These are phyloP conservation scores for Closterium sp. DNA, from an alignment of 139 green algal species.

Conservation along the genomic window DNA sequence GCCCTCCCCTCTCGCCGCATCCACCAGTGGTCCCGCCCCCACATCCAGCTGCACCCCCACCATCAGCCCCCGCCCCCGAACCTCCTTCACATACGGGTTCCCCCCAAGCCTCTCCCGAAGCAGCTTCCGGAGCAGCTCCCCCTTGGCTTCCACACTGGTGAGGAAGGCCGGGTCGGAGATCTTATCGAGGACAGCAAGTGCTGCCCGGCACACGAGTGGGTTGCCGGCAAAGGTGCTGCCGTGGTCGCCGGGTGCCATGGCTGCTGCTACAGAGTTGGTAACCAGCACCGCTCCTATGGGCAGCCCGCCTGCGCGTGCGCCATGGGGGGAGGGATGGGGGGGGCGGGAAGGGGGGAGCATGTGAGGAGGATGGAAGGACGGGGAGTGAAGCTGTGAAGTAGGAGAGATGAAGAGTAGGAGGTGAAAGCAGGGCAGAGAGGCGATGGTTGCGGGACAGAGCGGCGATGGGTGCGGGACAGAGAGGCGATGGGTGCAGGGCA, in stretches of 20 bases:
- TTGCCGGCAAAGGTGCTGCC: constrained; percentile 97
- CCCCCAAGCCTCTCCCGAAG: constrained; percentile 66
- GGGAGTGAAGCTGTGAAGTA: not conserved
- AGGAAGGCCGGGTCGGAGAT: constrained; percentile 79
- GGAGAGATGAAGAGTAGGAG: not conserved
- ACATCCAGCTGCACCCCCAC: constrained; percentile 89
- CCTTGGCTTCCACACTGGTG: constrained; percentile 69
- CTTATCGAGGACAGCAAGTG: constrained; percentile 53
- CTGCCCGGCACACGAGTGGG: constrained; percentile 82
- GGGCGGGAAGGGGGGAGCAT: not conserved
- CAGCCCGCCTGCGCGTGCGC: constrained; percentile 63
- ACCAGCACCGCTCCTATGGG: constrained; percentile 94
- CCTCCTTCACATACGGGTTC: constrained; percentile 84
- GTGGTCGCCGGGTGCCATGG: constrained; percentile 92
- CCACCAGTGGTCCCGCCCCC: constrained; percentile 71
- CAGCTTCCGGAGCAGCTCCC: constrained; percentile 70
- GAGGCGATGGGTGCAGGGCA: not conserved
- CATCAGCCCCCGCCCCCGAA: constrained; percentile 87
- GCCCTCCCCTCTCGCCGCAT: constrained; percentile 69
- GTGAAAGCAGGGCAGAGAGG: not conserved
- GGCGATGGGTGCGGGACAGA: too few relatives aligned
- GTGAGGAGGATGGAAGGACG: not conserved
- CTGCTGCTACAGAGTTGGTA: constrained; percentile 86
- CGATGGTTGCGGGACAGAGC: too few relatives aligned
- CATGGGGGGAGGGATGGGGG: not conserved